Base-by-base conservation (phyloP, 306 rosid genomes). In the Betula pendula region DNA sequence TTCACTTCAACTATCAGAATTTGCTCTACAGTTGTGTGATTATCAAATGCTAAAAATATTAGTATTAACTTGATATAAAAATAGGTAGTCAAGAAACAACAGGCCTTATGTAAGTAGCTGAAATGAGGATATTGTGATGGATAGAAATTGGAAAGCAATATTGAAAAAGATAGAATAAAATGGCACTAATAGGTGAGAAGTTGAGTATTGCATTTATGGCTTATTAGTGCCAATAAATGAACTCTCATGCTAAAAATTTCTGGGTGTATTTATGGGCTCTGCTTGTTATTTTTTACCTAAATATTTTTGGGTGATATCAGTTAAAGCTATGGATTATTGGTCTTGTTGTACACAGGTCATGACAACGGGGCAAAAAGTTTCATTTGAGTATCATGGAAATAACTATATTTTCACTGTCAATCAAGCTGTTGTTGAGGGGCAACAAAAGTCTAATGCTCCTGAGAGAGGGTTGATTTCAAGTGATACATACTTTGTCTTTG, bases 351-450 rank as follows among this genome's bases (percentile, higher is more conserved):
- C 55, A 81, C 85, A 96, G 99, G 89, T 96, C 75, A 83, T 96
- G 99, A 92, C 98, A 31, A 79, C 70, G 3, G 99, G 99, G 79
- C 99, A 96, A 82, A 91, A 90, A 85, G 98, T 89, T 38, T 56
- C 92, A 49, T 92, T 96, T 27, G 99, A 96, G 87, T 84, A 77
- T 85, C 96, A 85, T 27, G 98, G 98, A 47, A 92, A 77, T 59
- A 96, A 92, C 79, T 96, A 92, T 71, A 88, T 83, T 82, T 91
- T 96, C 68, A 88, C 91, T 22, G 99, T 96, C 81, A 88, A 45
- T 80, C 87, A 78, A 78, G 98, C 92, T 70, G 83, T 66, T 7
- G 79, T 89, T 16, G 98, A 87, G 86, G 94, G 90, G 42, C 92
- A 85, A 81, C 88, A 89, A 40, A 90, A 72, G 62, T 88, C 93